Evolutionary conservation across 495 filamentous ascomycete species (phyloP), one percentile per base, ranked within the genome.

Genomic region (Emericellopsis terricola): DNA sequence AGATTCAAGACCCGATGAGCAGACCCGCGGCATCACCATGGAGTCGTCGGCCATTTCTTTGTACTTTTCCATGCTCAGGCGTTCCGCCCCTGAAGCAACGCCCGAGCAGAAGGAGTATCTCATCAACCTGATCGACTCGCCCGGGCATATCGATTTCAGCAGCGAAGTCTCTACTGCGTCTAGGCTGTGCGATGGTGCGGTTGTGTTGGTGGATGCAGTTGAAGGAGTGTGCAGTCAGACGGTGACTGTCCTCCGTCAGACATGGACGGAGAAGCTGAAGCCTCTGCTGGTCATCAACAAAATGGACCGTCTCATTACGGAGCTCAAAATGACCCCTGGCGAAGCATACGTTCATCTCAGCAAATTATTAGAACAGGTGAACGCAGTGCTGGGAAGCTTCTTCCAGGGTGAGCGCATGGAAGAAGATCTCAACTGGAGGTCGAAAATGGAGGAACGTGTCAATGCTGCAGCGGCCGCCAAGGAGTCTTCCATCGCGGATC

Each of bases 341-440:
- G 89, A 99, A 55, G 91, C 89, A 9, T 91, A 84, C 44, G 73
- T 73, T 17, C 87, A 94, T 52, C 57, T 99, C n/a, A 80, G 65
- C 48, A 85, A 85, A 49, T 64, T 94, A 14, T 51, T 99, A 1
- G 89, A 92, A 47, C 89, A 94, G 51, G 79, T 99, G 15, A 99
- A 99, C 54, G 89, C 89, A 2, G 84, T 99, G 1, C 77, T 99
- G 43, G 89, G 89, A 39, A 91, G 81, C 46, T 99, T 99, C 53
- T 94, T 91, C 52, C 85, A 94, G 47, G 89, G 89, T 15, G 89
- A 96, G 58, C 71, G 91, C 3, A 99, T 99, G 89, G 91, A 96
- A 50, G 91, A 96, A 42, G 89, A 99, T 52, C 62, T 96, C 37
- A 80, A 85, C 53, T 99, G 89, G 89, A 65, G 89, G 37, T 86